Conservation (phyloP, 2,329 filamentous ascomycete genomes). For the Sordariomycetes sp. region DNA sequence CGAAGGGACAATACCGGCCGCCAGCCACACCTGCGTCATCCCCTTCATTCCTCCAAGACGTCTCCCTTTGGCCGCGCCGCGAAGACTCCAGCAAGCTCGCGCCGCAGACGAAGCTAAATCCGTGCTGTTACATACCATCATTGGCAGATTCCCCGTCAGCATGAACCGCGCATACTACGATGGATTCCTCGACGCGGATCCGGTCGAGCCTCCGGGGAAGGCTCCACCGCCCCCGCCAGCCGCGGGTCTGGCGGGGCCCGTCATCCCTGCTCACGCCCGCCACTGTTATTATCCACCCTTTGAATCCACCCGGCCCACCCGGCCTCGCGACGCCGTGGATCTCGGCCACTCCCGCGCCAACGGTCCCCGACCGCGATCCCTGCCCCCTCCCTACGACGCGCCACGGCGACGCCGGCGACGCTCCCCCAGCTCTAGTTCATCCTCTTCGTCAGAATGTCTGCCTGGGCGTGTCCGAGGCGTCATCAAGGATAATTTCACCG, state of each 20-base stretch:
- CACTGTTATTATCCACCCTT: slow-evolving; percentile 4
- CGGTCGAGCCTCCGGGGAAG: slow-evolving; percentile 2
- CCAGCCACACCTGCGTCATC: no score
- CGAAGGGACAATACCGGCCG: no score
- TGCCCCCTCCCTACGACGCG: slow-evolving; percentile 7
- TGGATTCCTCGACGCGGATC: slow-evolving; percentile 3
- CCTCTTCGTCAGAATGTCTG: slow-evolving; percentile 15
- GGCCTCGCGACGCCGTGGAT: slow-evolving; percentile 14
- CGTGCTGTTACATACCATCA: background rate
- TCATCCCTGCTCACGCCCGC: background rate
- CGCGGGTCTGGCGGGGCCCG: background rate
- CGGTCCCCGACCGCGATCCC: slow-evolving; percentile 12
- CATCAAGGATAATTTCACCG: slow-evolving; percentile 35
- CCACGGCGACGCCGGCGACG: slow-evolving; percentile 7
- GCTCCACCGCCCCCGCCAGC: background rate
- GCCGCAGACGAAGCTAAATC: background rate
- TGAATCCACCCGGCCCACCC: slow-evolving; percentile 11
- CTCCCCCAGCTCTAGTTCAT: slow-evolving; percentile 15
- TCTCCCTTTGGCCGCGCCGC: background rate
- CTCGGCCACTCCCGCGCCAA: slow-evolving; percentile 7
- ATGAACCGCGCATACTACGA: slow-evolving; percentile 8
- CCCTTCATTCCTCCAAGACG: no score
- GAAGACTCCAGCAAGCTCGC: background rate
- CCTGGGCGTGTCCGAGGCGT: slow-evolving; percentile 27
- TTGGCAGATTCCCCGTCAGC: background rate